Evolutionary conservation across 1,284 basidiomycete genomes (phyloP).

Genomic region (Cryptococcus maquisensis): DNA sequence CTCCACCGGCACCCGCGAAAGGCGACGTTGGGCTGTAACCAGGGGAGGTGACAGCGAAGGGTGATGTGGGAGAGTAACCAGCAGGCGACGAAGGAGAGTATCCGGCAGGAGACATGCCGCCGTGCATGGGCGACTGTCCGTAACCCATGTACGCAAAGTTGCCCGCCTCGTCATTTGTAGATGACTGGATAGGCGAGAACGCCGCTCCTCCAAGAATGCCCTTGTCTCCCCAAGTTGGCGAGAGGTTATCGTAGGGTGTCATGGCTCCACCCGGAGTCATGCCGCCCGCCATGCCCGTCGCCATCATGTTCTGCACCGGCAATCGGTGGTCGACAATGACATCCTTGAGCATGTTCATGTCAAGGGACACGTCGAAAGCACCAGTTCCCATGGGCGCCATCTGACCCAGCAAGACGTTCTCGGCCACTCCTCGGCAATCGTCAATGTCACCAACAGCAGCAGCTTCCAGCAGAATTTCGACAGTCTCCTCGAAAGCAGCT

Average conservation of each 20-base stretch:
- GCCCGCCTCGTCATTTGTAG: conserved; percentile 73
- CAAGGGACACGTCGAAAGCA: conserved; percentile 90
- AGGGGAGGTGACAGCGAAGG: conserved; percentile 53
- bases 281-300: conserved; percentile 63
- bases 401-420: conserved; percentile 98
- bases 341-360: conserved; percentile 98
- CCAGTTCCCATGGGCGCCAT: conserved; percentile 98
- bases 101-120: conserved; percentile 58
- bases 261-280: conserved; percentile 82
- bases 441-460: conserved; percentile 97
- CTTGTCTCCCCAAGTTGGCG: conserved; percentile 55
- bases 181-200: conserved; percentile 90
- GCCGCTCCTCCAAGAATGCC: conserved; percentile 76
- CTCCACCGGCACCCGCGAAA: conserved; percentile 58
- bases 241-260: conserved; percentile 92
- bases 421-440: conserved; percentile 95
- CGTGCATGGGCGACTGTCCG: conserved; percentile 73
- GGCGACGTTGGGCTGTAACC: conserved; percentile 69
- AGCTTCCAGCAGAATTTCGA: conserved; percentile 98
- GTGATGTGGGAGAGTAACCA: conserved; percentile 77
- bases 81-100: conserved; percentile 50
- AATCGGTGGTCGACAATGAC: conserved; percentile 95
- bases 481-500: conserved; percentile 99
- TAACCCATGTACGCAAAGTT: conserved; percentile 67
- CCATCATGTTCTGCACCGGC: conserved; percentile 76